Percentiles rank a stretch among this genome's conserved stretches.
Conservation (phyloP, 139 green algal genomes). For the Bryopsis sp. region DNA sequence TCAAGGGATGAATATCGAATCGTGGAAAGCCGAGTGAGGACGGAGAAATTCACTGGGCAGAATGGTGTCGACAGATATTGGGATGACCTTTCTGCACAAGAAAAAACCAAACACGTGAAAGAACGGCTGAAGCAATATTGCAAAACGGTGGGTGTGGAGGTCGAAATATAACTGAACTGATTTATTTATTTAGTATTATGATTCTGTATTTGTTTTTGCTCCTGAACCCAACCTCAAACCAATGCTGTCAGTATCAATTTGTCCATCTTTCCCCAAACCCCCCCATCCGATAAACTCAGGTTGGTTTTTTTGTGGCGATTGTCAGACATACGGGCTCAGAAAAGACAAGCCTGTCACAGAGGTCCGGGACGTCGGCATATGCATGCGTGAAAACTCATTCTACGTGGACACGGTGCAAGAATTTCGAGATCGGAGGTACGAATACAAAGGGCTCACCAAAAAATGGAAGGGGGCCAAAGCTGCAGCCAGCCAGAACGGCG, state of each 20-base stretch:
- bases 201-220: no score
- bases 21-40: no score
- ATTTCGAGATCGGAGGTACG: constrained; percentile 95
- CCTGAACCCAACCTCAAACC: no score
- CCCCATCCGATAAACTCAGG: no score
- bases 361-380: constrained; percentile 70
- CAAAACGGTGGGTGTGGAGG: constrained; percentile 59
- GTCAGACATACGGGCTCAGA: no score
- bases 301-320: no score
- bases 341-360: constrained; percentile 90
- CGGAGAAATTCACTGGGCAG: no score
- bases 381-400: constrained; percentile 93
- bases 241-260: constrained; percentile 3
- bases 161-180: no score
- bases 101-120: constrained; percentile 64
- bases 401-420: constrained; percentile 92
- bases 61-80: no score
- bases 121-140: constrained; percentile 90
- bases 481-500: constrained; percentile 57
- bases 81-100: constrained; percentile 43
- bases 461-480: constrained; percentile 78
- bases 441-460: constrained; percentile 98
- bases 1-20: no score
- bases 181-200: no score
- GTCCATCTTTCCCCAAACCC: no score